Base-by-base conservation (phyloP, 2,329 filamentous ascomycete species). In the Colletotrichum incanum region DNA sequence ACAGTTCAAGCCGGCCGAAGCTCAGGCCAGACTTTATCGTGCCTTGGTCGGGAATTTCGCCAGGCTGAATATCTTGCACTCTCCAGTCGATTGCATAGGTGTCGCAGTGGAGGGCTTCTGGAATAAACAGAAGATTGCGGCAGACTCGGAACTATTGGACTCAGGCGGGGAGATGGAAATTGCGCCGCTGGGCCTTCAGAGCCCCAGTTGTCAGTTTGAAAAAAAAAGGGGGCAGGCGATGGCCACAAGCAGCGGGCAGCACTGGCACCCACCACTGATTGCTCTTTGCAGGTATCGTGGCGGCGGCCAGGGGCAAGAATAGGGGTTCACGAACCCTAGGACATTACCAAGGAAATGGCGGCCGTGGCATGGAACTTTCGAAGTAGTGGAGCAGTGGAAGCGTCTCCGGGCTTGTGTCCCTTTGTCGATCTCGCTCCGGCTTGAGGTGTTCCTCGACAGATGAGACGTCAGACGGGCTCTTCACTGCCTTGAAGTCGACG, bases 341-440 rank as follows among this genome's bases (percentile, higher is more conserved):
- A 63, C 12, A 54, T 45, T 49, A 43, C 31, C 56, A 64, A 64
- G 54, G 59, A 69, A 64, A 54, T 43, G n/a, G 41, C 37, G 31
- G 47, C 45, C 58, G 39, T 34, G 31, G 59, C 31, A 72, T 64
- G 65, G 69, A 72, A 69, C 65, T 59, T 64, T 72, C n/a, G 69
- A 72, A 72, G 69, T 39, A 69, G 69, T 72, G 69, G 65, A 72
- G 69, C 52, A 63, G 58, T 45, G 58, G 34, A 47, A 64, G 39
- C 59, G 37, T 60, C 45, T 55, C 50, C 65, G 23, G 69, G 69
- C 37, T 37, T 52, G 52, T 47, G 49, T 59, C 45, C 69, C 43
- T 71, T 68, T 64, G 69, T 58, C 69, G 69, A 68, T 63, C 69
- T 68, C 52, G 68, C 58, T 71, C 58, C 49, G 60, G 60, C 34